Percentiles rank a stretch among this genome's conserved stretches.
Conservation (phyloP, 768 basidiomycete species). For the Tricholoma flavovirens region DNA sequence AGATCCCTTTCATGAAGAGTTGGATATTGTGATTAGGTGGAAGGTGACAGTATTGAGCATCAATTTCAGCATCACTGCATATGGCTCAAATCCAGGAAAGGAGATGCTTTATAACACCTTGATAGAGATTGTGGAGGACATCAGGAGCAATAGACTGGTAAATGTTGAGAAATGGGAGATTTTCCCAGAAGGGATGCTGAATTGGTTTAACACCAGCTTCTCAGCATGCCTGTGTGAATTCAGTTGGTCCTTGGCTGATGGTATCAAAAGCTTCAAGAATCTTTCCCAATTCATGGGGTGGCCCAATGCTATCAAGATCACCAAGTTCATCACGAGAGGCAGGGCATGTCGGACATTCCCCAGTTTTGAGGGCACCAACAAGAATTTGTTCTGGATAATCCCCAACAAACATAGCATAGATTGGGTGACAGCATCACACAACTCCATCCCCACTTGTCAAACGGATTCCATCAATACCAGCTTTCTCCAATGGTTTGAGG, state of each 20-base stretch:
- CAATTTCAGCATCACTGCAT: slow-evolving; percentile 28
- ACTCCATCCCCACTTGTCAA: slow-evolving; percentile 30
- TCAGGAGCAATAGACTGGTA: slow-evolving; percentile 23
- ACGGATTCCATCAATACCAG: slow-evolving; percentile 16
- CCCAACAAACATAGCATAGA: slow-evolving; percentile 32
- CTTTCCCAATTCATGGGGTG: slow-evolving; percentile 7
- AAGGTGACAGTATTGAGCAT: slow-evolving; percentile 27
- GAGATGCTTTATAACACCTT: no score
- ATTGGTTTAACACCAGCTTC: slow-evolving; percentile 21
- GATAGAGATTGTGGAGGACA: no score
- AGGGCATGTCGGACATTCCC: slow-evolving; percentile 24
- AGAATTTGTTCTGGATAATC: slow-evolving; percentile 43
- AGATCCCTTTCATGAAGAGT: slow-evolving; percentile 31
- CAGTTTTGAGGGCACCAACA: slow-evolving; percentile 19
- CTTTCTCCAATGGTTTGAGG: slow-evolving; percentile 21
- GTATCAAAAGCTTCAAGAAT: slow-evolving; percentile 24
- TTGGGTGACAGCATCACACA: slow-evolving; percentile 25
- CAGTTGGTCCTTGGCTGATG: slow-evolving; percentile 8
- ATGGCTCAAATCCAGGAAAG: slow-evolving; percentile 21
- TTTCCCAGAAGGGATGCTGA: slow-evolving; percentile 18
- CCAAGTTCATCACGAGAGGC: slow-evolving; percentile 15
- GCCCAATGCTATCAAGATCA: slow-evolving; percentile 2
- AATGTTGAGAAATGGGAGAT: slow-evolving; percentile 19
- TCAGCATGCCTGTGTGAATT: slow-evolving; percentile 13
- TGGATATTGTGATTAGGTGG: slow-evolving; percentile 31